Evolutionary conservation across 1,139 yeast species (phyloP), one percentile per base, ranked within the genome.

Genomic region (Yamadazyma diddensiae): DNA sequence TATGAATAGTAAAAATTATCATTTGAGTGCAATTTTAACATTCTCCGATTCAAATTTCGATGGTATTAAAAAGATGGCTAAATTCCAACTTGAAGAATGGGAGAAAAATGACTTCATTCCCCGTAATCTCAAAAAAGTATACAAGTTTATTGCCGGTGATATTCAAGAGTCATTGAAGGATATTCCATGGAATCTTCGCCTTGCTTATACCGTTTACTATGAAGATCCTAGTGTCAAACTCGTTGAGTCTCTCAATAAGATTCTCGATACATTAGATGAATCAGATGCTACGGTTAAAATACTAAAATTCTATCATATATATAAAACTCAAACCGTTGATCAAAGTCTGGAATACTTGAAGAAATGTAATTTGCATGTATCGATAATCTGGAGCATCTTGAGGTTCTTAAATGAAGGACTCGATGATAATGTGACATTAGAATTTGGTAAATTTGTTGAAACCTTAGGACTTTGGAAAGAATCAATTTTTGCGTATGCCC

Each of bases 11-110:
- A 70, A 70, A 9, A 82, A 83, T 47, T 59, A 72, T 7, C 95
- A 88, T 53, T 57, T 90, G 21, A 78, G 95, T 0, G 78, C 76
- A 0, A 49, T 86, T 17, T 57, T 90, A n/a, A 72, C 95, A 0
- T 58, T 84, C 30, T 57, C 83, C 10, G 95, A 85, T 26, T 74
- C 92, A 0, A 79, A 82, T 42, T 84, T 80, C 45, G 66, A 67
- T 1, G 63, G 69, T 1, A 79, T 83, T 1, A 65, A 71, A 35
- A 49, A 50, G 1, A 62, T 77, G 34, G 90, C 96, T 0, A 45
- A 52, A 5, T 57, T 60, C 22, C 96, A 88, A 53, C 56, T 90
- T 15, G 59, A 62, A 3, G 76, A 71, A 30, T 90, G 97, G 97
- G 51, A 53, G 10, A 57, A 57, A 2, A 59, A 59, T n/a, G 52